These are phyloP conservation scores for Mycena epipterygia DNA, from an alignment of 768 basidiomycete genomes.

Conservation along the genomic window DNA sequence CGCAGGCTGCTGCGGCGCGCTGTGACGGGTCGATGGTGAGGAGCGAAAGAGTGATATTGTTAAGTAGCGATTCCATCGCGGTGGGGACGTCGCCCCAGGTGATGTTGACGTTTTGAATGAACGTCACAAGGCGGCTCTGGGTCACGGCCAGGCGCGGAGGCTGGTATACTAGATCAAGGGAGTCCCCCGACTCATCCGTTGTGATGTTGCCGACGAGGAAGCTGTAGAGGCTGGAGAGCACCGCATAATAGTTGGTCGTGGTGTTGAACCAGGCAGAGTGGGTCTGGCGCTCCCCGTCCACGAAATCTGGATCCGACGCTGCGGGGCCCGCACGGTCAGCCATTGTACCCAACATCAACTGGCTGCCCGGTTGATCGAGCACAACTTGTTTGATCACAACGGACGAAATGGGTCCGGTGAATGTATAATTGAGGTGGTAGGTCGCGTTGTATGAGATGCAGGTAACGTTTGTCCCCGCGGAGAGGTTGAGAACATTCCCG, in stretches of 20 bases:
- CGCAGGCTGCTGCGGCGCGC: too few relatives aligned
- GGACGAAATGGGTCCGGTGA: neutral
- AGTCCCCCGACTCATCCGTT: too few relatives aligned
- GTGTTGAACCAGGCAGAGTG: conserved; percentile 6
- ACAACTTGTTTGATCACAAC: neutral
- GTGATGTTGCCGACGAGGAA: conserved; percentile 9
- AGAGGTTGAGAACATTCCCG: neutral
- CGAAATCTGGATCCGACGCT: neutral
- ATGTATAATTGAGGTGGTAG: conserved; percentile 23
- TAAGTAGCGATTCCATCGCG: conserved; percentile 8
- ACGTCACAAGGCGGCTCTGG: neutral
- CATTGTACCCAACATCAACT: too few relatives aligned
- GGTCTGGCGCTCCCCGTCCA: neutral
- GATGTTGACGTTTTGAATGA: neutral
- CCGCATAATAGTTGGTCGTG: conserved; percentile 7
- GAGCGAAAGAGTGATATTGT: conserved; percentile 25
- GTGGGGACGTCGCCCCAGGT: conserved; percentile 4
- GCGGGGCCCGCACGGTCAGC: neutral
- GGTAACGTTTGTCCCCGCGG: neutral
- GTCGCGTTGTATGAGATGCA: conserved; percentile 29
- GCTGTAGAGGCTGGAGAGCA: neutral
- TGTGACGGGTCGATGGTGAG: too few relatives aligned
- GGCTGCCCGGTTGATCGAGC: neutral
- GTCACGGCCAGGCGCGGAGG: neutral
- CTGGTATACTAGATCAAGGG: neutral